A percentile compares a stretch with the other conserved stretches of the same genome.
Evolutionary conservation across 441 rosid species (phyloP).

Genomic region (Populus tomentosa): DNA sequence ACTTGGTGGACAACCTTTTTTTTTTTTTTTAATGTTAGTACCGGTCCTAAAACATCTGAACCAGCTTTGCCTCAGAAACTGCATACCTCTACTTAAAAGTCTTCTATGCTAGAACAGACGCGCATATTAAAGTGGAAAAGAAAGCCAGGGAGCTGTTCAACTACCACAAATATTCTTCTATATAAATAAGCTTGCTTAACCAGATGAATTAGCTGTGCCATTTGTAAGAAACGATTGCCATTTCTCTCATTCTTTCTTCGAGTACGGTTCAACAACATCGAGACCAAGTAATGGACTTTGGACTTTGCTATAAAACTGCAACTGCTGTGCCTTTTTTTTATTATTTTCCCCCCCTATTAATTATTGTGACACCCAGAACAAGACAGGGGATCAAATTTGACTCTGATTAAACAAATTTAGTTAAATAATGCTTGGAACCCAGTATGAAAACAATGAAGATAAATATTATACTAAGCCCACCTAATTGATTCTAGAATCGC

Average conservation of each 20-base stretch:
- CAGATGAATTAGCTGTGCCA: conserved; percentile 12
- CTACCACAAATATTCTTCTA: conserved; percentile 12
- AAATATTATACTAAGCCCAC: neutral
- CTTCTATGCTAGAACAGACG: neutral
- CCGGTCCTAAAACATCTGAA: neutral
- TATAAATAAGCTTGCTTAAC: conserved; percentile 6
- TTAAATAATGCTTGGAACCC: neutral
- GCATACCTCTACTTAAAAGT: neutral
- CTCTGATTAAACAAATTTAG: neutral
- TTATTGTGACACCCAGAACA: neutral
- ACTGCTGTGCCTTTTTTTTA: neutral
- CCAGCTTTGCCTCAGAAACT: neutral
- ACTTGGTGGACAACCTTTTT: no score
- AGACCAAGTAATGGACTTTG: conserved; percentile 2
- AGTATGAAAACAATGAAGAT: neutral
- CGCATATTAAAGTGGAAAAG: neutral
- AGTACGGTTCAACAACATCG: conserved; percentile 21
- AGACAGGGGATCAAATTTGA: neutral
- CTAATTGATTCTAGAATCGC: neutral
- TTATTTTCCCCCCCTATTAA: neutral
- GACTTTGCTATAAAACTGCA: conserved; percentile 13
- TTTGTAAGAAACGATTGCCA: neutral
- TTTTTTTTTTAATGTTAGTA: no score
- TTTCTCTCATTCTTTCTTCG: conserved; percentile 14
- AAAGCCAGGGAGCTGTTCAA: conserved; percentile 19